Percentiles rank a stretch among this genome's conserved stretches.
phyloP scores from a whole-genome alignment of 2,329 filamentous ascomycete genomes.

The Huntiella abstrusa region DNA sequence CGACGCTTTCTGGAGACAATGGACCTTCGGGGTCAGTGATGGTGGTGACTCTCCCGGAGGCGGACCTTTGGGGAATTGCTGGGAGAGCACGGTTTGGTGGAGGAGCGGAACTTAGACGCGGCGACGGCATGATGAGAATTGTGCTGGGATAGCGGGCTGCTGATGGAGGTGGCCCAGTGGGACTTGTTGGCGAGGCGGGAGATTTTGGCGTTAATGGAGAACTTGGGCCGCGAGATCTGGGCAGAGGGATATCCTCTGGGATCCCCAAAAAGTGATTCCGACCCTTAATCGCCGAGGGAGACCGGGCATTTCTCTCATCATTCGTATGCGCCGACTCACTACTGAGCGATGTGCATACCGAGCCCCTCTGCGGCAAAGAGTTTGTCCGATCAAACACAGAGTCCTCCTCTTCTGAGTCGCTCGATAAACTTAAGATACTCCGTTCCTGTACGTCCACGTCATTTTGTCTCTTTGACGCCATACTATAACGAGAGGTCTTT shows the following conservation, averaged over 20 bases:
- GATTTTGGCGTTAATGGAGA: constrained; percentile 1
- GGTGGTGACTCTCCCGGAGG: constrained; percentile 13
- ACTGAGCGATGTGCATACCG: constrained; percentile 10
- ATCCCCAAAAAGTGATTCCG: constrained; percentile 27
- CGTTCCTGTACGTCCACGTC: constrained; percentile 34
- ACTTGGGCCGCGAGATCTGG: constrained; percentile 5
- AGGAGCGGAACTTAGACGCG: constrained; percentile 1
- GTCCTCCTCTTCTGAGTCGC: constrained; percentile 35
- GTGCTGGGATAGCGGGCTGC: constrained; percentile 1
- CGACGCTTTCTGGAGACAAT: constrained; percentile 31
- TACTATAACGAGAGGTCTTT: constrained; percentile 24
- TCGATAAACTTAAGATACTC: constrained; percentile 37
- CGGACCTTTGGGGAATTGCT: constrained; percentile 4
- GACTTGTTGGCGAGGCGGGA: constrained; percentile 14
- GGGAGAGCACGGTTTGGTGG: constrained; percentile 10
- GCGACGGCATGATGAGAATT: constrained; percentile 3
- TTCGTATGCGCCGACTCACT: constrained; percentile 8
- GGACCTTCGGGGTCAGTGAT: constrained; percentile 29
- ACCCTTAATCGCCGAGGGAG: constrained; percentile 18
- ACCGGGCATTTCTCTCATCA: constrained; percentile 9
- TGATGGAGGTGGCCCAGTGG: constrained; percentile 7
- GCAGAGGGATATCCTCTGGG: constrained; percentile 15
- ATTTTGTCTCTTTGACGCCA: constrained; percentile 23
- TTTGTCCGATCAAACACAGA: constrained; percentile 11
- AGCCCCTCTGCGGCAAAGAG: constrained; percentile 8